Conservation (phyloP, 306 rosid genomes). For the Sechiopsis laciniata region DNA sequence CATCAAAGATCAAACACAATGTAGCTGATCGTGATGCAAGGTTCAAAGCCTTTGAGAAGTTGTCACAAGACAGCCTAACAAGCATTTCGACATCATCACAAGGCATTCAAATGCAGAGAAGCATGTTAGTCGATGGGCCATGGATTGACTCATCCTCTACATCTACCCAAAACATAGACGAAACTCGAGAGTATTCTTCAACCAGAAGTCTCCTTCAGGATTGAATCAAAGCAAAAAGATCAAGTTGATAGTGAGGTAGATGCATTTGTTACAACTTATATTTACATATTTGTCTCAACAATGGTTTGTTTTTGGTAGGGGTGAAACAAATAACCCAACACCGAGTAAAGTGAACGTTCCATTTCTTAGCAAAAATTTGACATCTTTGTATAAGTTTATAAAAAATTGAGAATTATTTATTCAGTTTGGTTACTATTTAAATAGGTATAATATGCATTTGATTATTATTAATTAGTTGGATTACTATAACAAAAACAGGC, state of each 20-base stretch:
- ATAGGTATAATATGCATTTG: too few species aligned
- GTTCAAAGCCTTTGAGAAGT: slow-evolving; percentile 59
- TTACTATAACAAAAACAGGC: too few species aligned
- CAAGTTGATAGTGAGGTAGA: not conserved
- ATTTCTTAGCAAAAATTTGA: too few species aligned
- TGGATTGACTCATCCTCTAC: slow-evolving; percentile 48
- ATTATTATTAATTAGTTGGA: too few species aligned
- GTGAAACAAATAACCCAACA: too few species aligned
- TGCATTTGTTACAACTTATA: too few species aligned
- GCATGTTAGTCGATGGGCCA: slow-evolving; percentile 48
- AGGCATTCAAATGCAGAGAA: slow-evolving; percentile 13
- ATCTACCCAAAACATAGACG: slow-evolving; percentile 28
- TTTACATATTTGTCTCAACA: too few species aligned
- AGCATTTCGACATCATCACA: slow-evolving; percentile 36
- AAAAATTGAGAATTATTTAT: too few species aligned
- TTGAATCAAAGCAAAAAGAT: not conserved
- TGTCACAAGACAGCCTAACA: slow-evolving; percentile 57
- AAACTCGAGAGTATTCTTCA: slow-evolving; percentile 26
- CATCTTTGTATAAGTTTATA: too few species aligned
- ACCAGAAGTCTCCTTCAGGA: slow-evolving; percentile 5
- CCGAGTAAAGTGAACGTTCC: too few species aligned
- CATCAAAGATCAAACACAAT: slow-evolving; percentile 39
- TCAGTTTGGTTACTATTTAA: too few species aligned
- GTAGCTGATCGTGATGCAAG: slow-evolving; percentile 33
- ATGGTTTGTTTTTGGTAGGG: too few species aligned